Conservation (phyloP, 2,329 filamentous ascomycete genomes). For the Lachnellula arida region DNA sequence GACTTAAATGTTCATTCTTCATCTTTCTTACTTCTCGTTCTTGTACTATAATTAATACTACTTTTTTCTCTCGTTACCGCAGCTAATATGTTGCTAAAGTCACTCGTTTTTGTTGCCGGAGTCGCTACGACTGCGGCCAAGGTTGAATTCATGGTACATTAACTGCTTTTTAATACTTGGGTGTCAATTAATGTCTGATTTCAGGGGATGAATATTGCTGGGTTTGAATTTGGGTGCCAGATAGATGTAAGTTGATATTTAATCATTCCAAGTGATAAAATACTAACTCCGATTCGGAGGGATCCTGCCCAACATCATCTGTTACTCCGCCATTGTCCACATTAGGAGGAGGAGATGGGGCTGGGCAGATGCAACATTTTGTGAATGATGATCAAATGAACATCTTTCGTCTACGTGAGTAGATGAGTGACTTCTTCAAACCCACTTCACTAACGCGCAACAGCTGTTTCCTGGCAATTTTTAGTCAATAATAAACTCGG, state of each 20-base stretch:
- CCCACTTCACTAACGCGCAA: slow-evolving; percentile 1
- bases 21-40: too few species aligned
- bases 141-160: slow-evolving; percentile 21
- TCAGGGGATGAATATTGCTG: slow-evolving; percentile 39
- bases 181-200: not conserved
- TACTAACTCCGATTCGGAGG: slow-evolving; percentile 4
- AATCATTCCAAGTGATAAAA: not conserved
- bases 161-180: not conserved
- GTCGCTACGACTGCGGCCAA: slow-evolving; percentile 13
- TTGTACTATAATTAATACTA: too few species aligned
- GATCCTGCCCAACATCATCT: slow-evolving; percentile 19
- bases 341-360: slow-evolving; percentile 8
- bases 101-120: slow-evolving; percentile 8
- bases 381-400: slow-evolving; percentile 49
- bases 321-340: slow-evolving; percentile 12
- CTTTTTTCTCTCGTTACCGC: slow-evolving; percentile 8
- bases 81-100: slow-evolving; percentile 15
- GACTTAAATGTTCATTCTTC: too few species aligned
- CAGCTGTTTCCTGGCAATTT: slow-evolving; percentile 53
- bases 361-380: slow-evolving; percentile 43
- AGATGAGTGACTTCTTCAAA: slow-evolving; percentile 44
- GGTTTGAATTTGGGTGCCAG: slow-evolving; percentile 43
- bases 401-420: slow-evolving; percentile 48
- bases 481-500: too few species aligned
- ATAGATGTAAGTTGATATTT: slow-evolving; percentile 32